A percentile compares a stretch with the other conserved stretches of the same genome.
phyloP scores from a whole-genome alignment of 2,329 filamentous ascomycete genomes.

The Fusarium newnesense region DNA sequence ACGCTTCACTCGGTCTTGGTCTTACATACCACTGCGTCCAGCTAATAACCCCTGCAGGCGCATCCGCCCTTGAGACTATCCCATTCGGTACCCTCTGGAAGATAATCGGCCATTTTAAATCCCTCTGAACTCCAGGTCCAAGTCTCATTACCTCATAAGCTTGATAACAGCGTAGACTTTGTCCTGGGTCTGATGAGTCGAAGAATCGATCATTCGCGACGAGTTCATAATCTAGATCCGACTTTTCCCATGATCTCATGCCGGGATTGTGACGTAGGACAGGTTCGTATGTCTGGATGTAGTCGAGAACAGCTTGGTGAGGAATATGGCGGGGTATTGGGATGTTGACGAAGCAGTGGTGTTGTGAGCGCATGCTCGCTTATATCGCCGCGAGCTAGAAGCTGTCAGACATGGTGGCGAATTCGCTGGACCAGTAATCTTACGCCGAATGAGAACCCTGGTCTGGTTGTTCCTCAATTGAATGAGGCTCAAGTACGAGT shows the following conservation, averaged over 20 bases:
- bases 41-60: slow-evolving; percentile 54
- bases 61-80: slow-evolving; percentile 53
- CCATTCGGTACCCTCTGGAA: slow-evolving; percentile 55
- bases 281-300: slow-evolving; percentile 53
- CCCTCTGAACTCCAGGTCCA: slow-evolving; percentile 53
- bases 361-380: slow-evolving; percentile 45
- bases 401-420: not conserved
- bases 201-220: slow-evolving; percentile 55
- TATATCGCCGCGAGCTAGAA: not conserved
- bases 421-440: not conserved
- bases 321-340: slow-evolving; percentile 53
- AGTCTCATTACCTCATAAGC: slow-evolving; percentile 47
- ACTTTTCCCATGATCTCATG: slow-evolving; percentile 48
- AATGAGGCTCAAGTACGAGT: not conserved
- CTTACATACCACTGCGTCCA: slow-evolving; percentile 51
- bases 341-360: slow-evolving; percentile 50
- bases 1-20: slow-evolving; percentile 5
- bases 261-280: slow-evolving; percentile 54
- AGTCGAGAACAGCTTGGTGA: slow-evolving; percentile 49
- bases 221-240: slow-evolving; percentile 44
- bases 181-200: slow-evolving; percentile 41
- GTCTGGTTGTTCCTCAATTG: not conserved
- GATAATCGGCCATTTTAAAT: slow-evolving; percentile 54
- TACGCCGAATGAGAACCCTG: not conserved
- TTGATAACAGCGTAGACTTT: slow-evolving; percentile 48